These are phyloP conservation scores for Rutidosis leptorrhynchoides DNA, from an alignment of 129 eudicot species.

Conservation along the genomic window DNA sequence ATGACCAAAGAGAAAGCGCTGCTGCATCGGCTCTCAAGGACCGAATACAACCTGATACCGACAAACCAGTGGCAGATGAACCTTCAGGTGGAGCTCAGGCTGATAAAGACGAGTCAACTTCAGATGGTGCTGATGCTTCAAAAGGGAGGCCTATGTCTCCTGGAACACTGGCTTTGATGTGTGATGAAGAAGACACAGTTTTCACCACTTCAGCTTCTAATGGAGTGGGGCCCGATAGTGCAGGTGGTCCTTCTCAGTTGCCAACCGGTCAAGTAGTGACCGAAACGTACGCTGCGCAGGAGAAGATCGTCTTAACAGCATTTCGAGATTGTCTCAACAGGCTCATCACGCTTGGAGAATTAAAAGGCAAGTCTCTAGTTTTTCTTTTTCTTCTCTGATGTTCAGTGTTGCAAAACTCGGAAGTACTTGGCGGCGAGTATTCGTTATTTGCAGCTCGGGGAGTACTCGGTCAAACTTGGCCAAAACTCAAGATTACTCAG, in stretches of 20 bases:
- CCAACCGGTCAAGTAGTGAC: constrained; percentile 25
- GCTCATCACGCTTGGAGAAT: constrained; percentile 51
- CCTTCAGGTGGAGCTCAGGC: constrained; percentile 16
- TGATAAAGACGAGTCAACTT: constrained; percentile 9
- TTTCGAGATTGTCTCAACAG: constrained; percentile 59
- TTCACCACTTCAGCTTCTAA: constrained; percentile 32
- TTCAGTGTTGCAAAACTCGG: no score
- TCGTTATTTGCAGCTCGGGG: no score
- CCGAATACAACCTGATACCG: constrained; percentile 26
- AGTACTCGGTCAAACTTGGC: no score
- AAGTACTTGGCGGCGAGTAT: no score
- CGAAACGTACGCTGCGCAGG: constrained; percentile 62
- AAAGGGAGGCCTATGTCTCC: constrained; percentile 64
- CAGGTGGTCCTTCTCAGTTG: constrained; percentile 20
- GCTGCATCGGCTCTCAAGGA: constrained; percentile 45
- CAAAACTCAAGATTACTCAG: no score
- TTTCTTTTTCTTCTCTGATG: not conserved
- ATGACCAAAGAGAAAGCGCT: constrained; percentile 28
- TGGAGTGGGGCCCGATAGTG: constrained; percentile 12
- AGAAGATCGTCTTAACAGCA: constrained; percentile 52
- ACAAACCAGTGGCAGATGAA: constrained; percentile 22
- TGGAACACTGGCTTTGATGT: constrained; percentile 72
- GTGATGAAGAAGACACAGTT: constrained; percentile 62
- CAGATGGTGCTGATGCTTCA: constrained; percentile 29
- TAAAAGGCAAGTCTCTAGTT: constrained; percentile 31